Conservation (phyloP, 2,329 filamentous ascomycete genomes). For the Fusarium sp. region DNA sequence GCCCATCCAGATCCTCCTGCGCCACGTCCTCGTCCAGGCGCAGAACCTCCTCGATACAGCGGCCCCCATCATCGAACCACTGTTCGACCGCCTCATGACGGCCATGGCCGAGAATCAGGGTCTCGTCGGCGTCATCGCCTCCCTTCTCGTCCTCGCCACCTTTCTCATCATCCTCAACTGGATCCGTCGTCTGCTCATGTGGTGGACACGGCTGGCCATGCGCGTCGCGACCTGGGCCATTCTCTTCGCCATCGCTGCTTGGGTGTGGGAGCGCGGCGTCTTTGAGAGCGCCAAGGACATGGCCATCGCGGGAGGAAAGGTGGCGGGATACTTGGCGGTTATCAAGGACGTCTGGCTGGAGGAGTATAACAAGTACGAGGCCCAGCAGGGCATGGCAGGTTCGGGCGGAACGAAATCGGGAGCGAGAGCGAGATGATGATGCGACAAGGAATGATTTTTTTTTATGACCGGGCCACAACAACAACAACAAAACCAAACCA, state of each 20-base stretch:
- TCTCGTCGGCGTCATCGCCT: slow-evolving; percentile 47
- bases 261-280: slow-evolving; percentile 74
- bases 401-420: slow-evolving; percentile 33
- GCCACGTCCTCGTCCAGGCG: slow-evolving; percentile 48
- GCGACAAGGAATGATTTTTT: slow-evolving; percentile 14
- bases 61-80: slow-evolving; percentile 57
- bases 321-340: slow-evolving; percentile 60
- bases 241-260: slow-evolving; percentile 65
- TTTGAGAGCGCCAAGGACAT: slow-evolving; percentile 73
- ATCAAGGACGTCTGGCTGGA: slow-evolving; percentile 66
- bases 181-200: slow-evolving; percentile 78
- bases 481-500: background rate
- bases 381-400: slow-evolving; percentile 52
- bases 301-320: slow-evolving; percentile 55
- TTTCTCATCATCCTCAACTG: slow-evolving; percentile 77
- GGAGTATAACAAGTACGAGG: slow-evolving; percentile 70
- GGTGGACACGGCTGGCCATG: slow-evolving; percentile 78
- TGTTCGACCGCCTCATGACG: slow-evolving; percentile 54
- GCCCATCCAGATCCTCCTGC: slow-evolving; percentile 56
- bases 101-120: slow-evolving; percentile 52
- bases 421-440: slow-evolving; percentile 26
- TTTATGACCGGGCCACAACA: background rate
- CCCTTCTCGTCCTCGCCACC: slow-evolving; percentile 57
- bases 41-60: slow-evolving; percentile 48
- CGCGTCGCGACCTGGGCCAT: slow-evolving; percentile 73